A percentile compares a stretch with the other conserved stretches of the same genome.
These are phyloP conservation scores for Eutrema salsugineum DNA, from an alignment of 441 rosid species.

Conservation along the genomic window DNA sequence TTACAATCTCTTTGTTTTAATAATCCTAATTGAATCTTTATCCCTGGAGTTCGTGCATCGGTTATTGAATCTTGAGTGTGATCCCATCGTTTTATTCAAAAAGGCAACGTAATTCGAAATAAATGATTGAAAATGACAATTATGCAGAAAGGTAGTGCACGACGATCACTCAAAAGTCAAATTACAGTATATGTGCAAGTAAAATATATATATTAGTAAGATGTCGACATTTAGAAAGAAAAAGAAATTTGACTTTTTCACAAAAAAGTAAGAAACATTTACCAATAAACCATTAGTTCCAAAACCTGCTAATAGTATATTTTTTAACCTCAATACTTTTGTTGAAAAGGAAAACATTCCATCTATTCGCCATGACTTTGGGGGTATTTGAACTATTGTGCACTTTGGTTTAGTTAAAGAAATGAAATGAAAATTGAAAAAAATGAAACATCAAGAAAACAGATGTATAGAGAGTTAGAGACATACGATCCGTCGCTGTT, in stretches of 20 bases:
- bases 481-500: neutral
- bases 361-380: neutral
- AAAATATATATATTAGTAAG: neutral
- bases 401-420: neutral
- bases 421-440: neutral
- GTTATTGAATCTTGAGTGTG: conserved; percentile 6
- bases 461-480: neutral
- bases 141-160: conserved; percentile 20
- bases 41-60: conserved; percentile 23
- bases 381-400: neutral
- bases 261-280: neutral
- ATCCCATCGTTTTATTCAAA: conserved; percentile 16
- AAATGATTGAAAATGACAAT: conserved; percentile 28
- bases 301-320: neutral
- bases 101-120: conserved; percentile 17
- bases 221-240: neutral
- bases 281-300: neutral
- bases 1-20: neutral
- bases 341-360: neutral
- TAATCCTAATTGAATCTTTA: neutral
- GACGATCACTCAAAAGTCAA: conserved; percentile 25
- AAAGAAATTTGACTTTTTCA: conserved; percentile 4
- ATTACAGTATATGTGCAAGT: neutral
- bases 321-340: neutral
- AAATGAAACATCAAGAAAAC: neutral